phyloP scores from a whole-genome alignment of 1,284 basidiomycete genomes.

The Pascua sp. region DNA sequence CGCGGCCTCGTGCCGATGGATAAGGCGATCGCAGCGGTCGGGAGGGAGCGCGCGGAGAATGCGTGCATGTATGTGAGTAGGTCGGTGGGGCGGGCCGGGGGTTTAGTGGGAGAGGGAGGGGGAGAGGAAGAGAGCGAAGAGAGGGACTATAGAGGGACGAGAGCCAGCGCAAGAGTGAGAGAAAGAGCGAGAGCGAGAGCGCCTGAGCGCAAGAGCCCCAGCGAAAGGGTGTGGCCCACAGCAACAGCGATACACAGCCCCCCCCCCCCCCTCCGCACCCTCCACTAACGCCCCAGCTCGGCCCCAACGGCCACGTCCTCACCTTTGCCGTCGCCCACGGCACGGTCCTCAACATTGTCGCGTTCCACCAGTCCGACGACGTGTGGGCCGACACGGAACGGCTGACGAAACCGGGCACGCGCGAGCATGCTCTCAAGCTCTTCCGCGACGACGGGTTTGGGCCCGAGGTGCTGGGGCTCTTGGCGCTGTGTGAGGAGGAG shows the following conservation, averaged over 20 bases:
- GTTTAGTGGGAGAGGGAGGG: background rate
- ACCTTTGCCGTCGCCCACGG: constrained; percentile 21
- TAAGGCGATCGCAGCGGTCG: constrained; percentile 12
- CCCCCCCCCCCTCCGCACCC: background rate
- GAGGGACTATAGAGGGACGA: too few relatives aligned
- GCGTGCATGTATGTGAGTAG: constrained; percentile 18
- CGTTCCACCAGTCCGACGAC: constrained; percentile 11
- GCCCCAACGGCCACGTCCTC: constrained; percentile 17
- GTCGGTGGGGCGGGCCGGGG: background rate
- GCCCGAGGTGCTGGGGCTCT: constrained; percentile 7
- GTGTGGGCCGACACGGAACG: constrained; percentile 14
- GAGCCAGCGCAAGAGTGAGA: too few relatives aligned
- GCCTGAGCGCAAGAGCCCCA: too few relatives aligned
- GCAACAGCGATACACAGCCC: background rate
- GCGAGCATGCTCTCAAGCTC: constrained; percentile 11
- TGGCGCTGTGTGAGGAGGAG: constrained; percentile 15
- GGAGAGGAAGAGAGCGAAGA: background rate
- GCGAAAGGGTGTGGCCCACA: too few relatives aligned
- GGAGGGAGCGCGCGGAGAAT: constrained; percentile 17
- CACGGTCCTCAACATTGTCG: constrained; percentile 21
- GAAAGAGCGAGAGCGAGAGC: too few relatives aligned
- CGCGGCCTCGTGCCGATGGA: constrained; percentile 20
- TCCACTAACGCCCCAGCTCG: constrained; percentile 14
- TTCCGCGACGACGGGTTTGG: constrained; percentile 16
- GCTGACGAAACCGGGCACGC: constrained; percentile 11